Base-by-base conservation (phyloP, 2,329 filamentous ascomycete species). In the Byssochlamys sp. region DNA sequence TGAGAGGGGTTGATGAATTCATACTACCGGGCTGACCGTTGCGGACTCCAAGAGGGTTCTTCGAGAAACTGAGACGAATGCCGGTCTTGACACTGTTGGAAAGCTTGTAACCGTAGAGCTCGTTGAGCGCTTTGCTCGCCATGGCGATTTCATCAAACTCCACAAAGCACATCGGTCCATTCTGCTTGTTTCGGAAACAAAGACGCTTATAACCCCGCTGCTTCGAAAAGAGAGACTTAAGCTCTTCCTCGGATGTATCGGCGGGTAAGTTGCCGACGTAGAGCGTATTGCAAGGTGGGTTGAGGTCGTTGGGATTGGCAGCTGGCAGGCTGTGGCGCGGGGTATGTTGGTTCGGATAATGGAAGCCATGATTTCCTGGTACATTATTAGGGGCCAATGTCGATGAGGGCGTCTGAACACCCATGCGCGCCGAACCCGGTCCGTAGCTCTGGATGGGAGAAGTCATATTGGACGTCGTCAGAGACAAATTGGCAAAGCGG, bases 101-200 rank as follows among this genome's bases (percentile, higher is more conserved):
- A 31, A 97, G 81, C 53, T 84, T 85, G 54, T 88, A 84, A 0
- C 94, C 94, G 67, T 97, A 96, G 1, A 97, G 80, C 57, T 96
- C 90, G 62, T 91, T 85, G 2, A 97, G 80, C 1, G 91, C 88
- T 73, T 94, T 95, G 49, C 92, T 96, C 0, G 94, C 92, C 67
- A 90, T 92, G 1, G 89, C 88, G 10, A 95, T 82, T 66, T 96
- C 91, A 67, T 97, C 92, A 65, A 97, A 99, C 73, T 99, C 94
- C 39, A 99, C 94, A 72, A 97, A 97, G 71, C 94, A 97, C 91
- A 97, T 97, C 1, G 92, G 92, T 0, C 92, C 92, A 65, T 96
- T 96, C 63, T 89, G 84, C 77, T 97, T 97, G 56, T 91, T 95
- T 33, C 92, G 84, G 79, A 96, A 96, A 69, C 91, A 96, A 6